Percentiles rank a stretch among this genome's conserved stretches.
phyloP scores from a whole-genome alignment of 192 early-diverging fungal genomes.

The Spinellus fusiger region DNA sequence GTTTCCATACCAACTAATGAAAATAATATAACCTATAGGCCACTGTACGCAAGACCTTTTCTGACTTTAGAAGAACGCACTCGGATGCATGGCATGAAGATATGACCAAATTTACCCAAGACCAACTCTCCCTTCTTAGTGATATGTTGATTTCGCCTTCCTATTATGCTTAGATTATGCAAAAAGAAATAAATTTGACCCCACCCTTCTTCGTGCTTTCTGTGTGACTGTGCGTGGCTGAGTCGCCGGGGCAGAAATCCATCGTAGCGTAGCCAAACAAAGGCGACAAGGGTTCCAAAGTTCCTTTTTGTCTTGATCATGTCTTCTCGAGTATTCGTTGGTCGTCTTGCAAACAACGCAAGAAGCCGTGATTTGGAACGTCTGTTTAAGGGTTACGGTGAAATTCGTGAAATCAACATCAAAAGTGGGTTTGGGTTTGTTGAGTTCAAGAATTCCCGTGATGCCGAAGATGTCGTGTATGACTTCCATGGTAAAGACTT shows the following conservation, averaged over 20 bases:
- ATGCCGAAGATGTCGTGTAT: constrained; percentile 87
- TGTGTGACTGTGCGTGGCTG: neutral
- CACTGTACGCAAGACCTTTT: constrained; percentile 81
- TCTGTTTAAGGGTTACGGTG: constrained; percentile 74
- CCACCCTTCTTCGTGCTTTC: neutral
- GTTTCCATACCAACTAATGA: no score
- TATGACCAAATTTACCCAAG: constrained; percentile 62
- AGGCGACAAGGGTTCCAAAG: neutral
- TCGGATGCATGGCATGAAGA: constrained; percentile 95
- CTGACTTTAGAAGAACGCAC: constrained; percentile 92
- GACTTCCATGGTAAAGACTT: constrained; percentile 78
- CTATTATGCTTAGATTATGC: constrained; percentile 63
- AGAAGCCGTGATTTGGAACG: constrained; percentile 79
- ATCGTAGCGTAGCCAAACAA: neutral
- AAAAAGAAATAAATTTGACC: neutral
- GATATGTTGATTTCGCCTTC: constrained; percentile 88
- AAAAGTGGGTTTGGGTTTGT: constrained; percentile 91
- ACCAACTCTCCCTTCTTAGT: constrained; percentile 72
- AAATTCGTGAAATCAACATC: constrained; percentile 76
- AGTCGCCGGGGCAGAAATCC: constrained; percentile 1
- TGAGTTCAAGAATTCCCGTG: constrained; percentile 80
- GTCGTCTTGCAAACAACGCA: constrained; percentile 79
- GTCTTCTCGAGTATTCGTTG: constrained; percentile 62
- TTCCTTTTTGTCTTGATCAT: constrained; percentile 7
- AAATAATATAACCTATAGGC: no score